Conservation (phyloP, 1,139 yeast genomes). For the Sugiyamaella castrensis region DNA sequence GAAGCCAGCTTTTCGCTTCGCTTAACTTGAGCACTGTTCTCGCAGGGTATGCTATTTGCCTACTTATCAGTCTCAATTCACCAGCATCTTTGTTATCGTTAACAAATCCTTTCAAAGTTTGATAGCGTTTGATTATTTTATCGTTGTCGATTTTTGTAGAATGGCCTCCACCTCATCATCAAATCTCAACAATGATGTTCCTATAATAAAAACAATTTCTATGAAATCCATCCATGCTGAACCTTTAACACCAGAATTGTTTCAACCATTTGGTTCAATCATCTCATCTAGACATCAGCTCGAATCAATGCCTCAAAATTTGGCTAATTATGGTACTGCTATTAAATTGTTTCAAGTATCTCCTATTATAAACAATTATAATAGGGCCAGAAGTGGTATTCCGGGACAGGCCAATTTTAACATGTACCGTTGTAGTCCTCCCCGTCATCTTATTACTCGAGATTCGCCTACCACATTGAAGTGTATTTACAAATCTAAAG, state of each 20-base stretch:
- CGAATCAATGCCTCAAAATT: constrained; percentile 41
- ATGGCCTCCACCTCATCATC: too few species aligned
- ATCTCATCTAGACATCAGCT: constrained; percentile 56
- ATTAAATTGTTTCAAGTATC: constrained; percentile 70
- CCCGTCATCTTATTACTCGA: constrained; percentile 51
- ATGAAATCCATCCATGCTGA: constrained; percentile 29
- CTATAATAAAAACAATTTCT: too few species aligned
- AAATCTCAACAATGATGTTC: too few species aligned
- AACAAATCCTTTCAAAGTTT: too few species aligned
- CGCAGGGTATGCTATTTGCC: too few species aligned
- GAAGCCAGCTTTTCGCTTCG: too few species aligned
- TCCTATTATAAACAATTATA: constrained; percentile 56
- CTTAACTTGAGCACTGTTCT: too few species aligned
- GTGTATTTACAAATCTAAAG: constrained; percentile 54
- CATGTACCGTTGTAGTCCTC: constrained; percentile 78
- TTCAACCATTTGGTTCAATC: constrained; percentile 52
- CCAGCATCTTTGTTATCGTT: too few species aligned
- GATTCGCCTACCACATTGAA: constrained; percentile 24
- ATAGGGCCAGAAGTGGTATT: constrained; percentile 46
- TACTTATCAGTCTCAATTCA: too few species aligned
- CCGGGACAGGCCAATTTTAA: constrained; percentile 69
- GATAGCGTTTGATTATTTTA: too few species aligned
- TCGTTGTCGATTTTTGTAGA: too few species aligned
- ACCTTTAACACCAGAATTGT: constrained; percentile 48
- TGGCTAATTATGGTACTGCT: constrained; percentile 95